Base-by-base conservation (phyloP, 352 stramenopile genomes). In the Vaucheria bursata region DNA sequence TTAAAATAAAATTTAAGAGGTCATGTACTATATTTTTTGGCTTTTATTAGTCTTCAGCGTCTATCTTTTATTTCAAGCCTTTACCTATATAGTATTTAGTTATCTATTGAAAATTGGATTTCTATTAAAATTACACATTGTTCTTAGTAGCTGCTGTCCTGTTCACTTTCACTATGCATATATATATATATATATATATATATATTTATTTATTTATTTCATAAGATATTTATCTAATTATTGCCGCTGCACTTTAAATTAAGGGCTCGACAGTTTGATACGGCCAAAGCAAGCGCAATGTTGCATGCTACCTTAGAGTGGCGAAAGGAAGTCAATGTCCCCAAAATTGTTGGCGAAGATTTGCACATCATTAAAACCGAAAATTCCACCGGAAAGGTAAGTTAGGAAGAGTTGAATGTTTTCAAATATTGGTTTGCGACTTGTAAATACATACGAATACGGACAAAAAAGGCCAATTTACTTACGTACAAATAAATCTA, bases 221-320 rank as follows among this genome's bases (percentile, higher is more conserved):
- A n/a, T n/a, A n/a, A n/a, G n/a, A n/a, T n/a, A n/a, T n/a, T n/a
- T n/a, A n/a, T n/a, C n/a, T n/a, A n/a, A n/a, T n/a, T n/a, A n/a
- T n/a, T n/a, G n/a, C n/a, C n/a, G n/a, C n/a, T n/a, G n/a, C n/a
- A n/a, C n/a, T n/a, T n/a, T n/a, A n/a, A n/a, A n/a, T n/a, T n/a
- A n/a, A 4, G 59, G 8, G 79, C 78, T 18, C 71, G 74, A 12
- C 34, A 83, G 18, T 76, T 68, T 3, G 68, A 84, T 69, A 37
- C 84, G 7, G 50, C 50, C 12, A 85, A 85, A 49, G 79, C 81
- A 5, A 39, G 35, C 6, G 45, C 32, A n/a, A 85, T 85, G 81
- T 73, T 85, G 65, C 39, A 79, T 32, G 37, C 45, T 8, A 85
- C 81, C 12, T 65, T 85, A 39, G 45, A 79, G n/a, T 85, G 78